Percentiles rank a stretch among this genome's conserved stretches.
Conservation (phyloP, 306 rosid genomes). For the Leucaena leucocephala region DNA sequence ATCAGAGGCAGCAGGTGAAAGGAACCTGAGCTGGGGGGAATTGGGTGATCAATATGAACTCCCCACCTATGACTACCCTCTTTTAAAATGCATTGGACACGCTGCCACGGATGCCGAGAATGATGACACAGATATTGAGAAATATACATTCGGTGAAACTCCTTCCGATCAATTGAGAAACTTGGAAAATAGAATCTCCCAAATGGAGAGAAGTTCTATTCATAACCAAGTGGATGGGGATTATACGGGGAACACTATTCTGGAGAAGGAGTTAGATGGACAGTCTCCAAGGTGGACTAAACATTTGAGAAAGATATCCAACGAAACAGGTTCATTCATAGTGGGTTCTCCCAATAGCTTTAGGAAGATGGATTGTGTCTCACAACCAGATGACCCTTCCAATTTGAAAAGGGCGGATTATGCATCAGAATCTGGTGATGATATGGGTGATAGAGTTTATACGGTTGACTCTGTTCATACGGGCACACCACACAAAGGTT, state of each 20-base stretch:
- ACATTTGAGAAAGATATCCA: slow-evolving; percentile 49
- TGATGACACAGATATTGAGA: slow-evolving; percentile 71
- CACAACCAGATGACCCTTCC: slow-evolving; percentile 58
- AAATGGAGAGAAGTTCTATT: slow-evolving; percentile 77
- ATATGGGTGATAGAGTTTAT: slow-evolving; percentile 75
- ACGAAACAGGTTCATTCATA: slow-evolving; percentile 53
- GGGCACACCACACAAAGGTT: slow-evolving; percentile 51
- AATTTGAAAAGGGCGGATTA: slow-evolving; percentile 62
- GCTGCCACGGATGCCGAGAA: slow-evolving; percentile 50
- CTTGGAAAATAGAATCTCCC: slow-evolving; percentile 75
- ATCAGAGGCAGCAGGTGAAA: slow-evolving; percentile 50
- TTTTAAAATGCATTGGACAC: slow-evolving; percentile 69
- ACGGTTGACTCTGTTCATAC: slow-evolving; percentile 80
- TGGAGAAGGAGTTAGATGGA: slow-evolving; percentile 82
- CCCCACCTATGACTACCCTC: slow-evolving; percentile 77
- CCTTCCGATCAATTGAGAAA: slow-evolving; percentile 70
- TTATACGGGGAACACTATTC: slow-evolving; percentile 46
- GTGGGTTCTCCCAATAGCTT: slow-evolving; percentile 71
- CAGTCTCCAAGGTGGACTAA: slow-evolving; percentile 67
- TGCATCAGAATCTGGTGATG: slow-evolving; percentile 80
- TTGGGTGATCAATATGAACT: slow-evolving; percentile 56
- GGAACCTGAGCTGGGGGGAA: slow-evolving; percentile 29
- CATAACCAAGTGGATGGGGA: slow-evolving; percentile 66
- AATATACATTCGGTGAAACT: slow-evolving; percentile 86
- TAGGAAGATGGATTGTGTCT: slow-evolving; percentile 57